Evolutionary conservation across 2,329 filamentous ascomycete genomes (phyloP).

Genomic region (Phialemoniopsis sp.): DNA sequence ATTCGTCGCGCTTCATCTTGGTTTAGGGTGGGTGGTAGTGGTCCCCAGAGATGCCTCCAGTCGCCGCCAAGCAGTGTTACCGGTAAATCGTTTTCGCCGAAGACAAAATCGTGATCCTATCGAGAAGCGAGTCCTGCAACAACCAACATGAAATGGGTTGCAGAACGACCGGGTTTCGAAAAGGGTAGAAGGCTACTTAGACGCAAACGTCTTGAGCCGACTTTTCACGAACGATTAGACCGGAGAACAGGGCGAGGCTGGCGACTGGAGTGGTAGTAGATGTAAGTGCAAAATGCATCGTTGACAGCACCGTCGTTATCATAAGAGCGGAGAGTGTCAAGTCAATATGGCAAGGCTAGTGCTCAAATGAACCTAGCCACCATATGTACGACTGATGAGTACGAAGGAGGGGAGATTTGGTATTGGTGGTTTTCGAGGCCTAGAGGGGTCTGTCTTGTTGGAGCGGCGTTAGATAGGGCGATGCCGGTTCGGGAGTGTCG

Average conservation of each 20-base stretch:
- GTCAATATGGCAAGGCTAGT: no score
- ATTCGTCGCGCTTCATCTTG: slow-evolving; percentile 57
- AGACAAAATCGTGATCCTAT: slow-evolving; percentile 31
- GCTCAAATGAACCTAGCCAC: no score
- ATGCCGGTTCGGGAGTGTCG: no score
- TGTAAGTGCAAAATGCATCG: slow-evolving; percentile 55
- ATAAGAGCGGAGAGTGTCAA: no score
- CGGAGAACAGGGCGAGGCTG: slow-evolving; percentile 58
- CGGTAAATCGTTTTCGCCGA: slow-evolving; percentile 13
- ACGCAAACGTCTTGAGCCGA: slow-evolving; percentile 34
- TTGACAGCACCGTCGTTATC: slow-evolving; percentile 1
- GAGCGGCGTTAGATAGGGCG: no score
- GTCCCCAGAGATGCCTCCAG: slow-evolving; percentile 18
- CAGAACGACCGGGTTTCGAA: slow-evolving; percentile 36
- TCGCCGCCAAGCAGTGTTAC: slow-evolving; percentile 25
- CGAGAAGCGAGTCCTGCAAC: slow-evolving; percentile 36
- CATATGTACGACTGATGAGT: no score
- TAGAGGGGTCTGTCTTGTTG: no score
- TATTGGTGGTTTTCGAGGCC: no score
- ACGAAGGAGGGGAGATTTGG: no score
- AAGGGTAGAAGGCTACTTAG: slow-evolving; percentile 35
- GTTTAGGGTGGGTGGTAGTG: slow-evolving; percentile 18
- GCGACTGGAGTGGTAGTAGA: slow-evolving; percentile 52
- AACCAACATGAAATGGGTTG: slow-evolving; percentile 27
- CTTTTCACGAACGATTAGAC: slow-evolving; percentile 53